Evolutionary conservation across 805 yeast genomes (phyloP).

Genomic region (Kluyveromyces nonfermentans): DNA sequence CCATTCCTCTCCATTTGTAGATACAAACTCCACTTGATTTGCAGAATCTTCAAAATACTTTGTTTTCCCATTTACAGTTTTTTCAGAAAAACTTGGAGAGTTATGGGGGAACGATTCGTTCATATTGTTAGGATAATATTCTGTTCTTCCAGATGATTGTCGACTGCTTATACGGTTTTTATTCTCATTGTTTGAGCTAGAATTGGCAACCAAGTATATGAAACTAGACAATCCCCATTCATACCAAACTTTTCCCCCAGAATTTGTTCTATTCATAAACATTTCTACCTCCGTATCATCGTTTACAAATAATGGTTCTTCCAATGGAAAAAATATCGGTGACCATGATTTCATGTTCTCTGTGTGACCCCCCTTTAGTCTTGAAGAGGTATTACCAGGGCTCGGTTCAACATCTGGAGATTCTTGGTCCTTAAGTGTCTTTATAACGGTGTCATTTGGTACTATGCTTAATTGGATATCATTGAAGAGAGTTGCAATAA

Average conservation of each 20-base stretch:
- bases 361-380: slow-evolving; percentile 24
- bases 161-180: slow-evolving; percentile 6
- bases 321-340: slow-evolving; percentile 55
- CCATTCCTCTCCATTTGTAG: slow-evolving; percentile 20
- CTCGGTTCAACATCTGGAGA: slow-evolving; percentile 2
- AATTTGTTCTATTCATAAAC: slow-evolving; percentile 38
- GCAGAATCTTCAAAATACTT: slow-evolving; percentile 7
- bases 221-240: slow-evolving; percentile 55
- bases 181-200: slow-evolving; percentile 10
- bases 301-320: slow-evolving; percentile 40
- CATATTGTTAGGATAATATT: background rate
- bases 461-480: slow-evolving; percentile 34
- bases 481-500: slow-evolving; percentile 58
- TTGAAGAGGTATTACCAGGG: background rate
- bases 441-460: slow-evolving; percentile 17
- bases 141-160: background rate
- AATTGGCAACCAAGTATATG: slow-evolving; percentile 31
- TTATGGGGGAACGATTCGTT: background rate
- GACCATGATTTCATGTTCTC: slow-evolving; percentile 54
- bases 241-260: slow-evolving; percentile 45
- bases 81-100: background rate
- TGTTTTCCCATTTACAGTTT: background rate
- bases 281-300: slow-evolving; percentile 49
- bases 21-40: slow-evolving; percentile 8
- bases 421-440: slow-evolving; percentile 11